Conservation (phyloP, 2,329 filamentous ascomycete genomes). For the Penicillium sp. region DNA sequence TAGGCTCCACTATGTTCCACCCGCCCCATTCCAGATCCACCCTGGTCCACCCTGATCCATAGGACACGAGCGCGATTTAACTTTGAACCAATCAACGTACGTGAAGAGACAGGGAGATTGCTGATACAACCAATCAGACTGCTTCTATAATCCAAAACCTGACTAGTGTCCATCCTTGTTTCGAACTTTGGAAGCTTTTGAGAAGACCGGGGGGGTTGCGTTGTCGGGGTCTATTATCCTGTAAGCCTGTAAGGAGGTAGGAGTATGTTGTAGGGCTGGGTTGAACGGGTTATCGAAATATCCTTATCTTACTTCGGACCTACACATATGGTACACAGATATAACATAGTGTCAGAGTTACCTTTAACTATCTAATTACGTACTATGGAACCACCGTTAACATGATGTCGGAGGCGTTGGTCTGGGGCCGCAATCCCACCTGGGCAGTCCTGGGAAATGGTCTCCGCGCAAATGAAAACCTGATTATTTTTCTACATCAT, state of each 20-base stretch:
- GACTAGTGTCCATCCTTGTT: conserved; percentile 2
- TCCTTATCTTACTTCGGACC: no score
- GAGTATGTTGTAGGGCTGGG: neutral
- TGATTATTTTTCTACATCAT: neutral
- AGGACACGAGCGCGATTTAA: neutral
- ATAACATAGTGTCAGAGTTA: neutral
- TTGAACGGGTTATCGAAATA: neutral
- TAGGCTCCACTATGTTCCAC: no score
- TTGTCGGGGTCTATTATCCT: neutral
- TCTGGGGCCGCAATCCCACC: neutral
- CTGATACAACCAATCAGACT: conserved; percentile 60
- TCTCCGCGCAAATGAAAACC: neutral
- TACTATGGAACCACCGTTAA: neutral
- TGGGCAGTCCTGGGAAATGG: neutral
- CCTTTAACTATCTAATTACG: neutral
- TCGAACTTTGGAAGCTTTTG: neutral
- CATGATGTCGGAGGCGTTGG: conserved; percentile 1
- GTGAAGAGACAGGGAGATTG: conserved; percentile 57
- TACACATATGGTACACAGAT: neutral
- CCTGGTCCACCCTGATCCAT: fast-evolving
- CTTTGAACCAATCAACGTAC: neutral
- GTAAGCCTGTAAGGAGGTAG: no score
- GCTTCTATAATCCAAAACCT: neutral
- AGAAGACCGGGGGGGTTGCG: neutral
- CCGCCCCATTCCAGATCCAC: neutral